Evolutionary conservation across 192 early-diverging fungal genomes (phyloP).

Genomic region (Umbelopsis sp.): DNA sequence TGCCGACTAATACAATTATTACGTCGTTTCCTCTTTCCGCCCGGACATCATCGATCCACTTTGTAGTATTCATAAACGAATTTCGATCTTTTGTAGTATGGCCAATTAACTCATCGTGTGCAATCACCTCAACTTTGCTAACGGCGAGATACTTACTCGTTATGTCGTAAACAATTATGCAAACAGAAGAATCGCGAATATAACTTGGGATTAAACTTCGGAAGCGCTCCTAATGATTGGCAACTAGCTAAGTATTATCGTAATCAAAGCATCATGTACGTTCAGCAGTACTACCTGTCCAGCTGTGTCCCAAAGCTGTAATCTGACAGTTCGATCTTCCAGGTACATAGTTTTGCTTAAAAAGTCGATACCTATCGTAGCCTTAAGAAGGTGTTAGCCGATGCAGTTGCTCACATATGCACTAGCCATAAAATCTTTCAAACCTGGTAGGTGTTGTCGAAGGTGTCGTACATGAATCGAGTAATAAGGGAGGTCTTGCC

Average conservation of each 20-base stretch:
- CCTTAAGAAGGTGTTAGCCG: slow-evolving; percentile 48
- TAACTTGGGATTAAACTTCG: slow-evolving; percentile 96
- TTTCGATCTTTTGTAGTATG: slow-evolving; percentile 72
- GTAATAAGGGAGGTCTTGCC: slow-evolving; percentile 99
- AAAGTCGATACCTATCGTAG: slow-evolving; percentile 99
- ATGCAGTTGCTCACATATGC: not conserved
- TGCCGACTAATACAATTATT: slow-evolving; percentile 95
- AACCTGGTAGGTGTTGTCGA: slow-evolving; percentile 96
- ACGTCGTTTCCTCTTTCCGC: slow-evolving; percentile 97
- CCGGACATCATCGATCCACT: slow-evolving; percentile 98
- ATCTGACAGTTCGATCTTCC: slow-evolving; percentile 94
- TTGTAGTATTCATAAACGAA: slow-evolving; percentile 94
- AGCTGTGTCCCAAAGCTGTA: slow-evolving; percentile 99
- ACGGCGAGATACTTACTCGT: slow-evolving; percentile 65
- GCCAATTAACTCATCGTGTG: not conserved
- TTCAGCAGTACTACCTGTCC: slow-evolving; percentile 66
- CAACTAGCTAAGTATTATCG: not conserved
- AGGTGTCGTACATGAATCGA: slow-evolving; percentile 99
- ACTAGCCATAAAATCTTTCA: not conserved
- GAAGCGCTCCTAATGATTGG: slow-evolving; percentile 82
- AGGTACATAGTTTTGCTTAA: slow-evolving; percentile 99
- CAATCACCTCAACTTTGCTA: not conserved
- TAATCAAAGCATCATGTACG: not conserved
- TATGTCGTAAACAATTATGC: slow-evolving; percentile 97
- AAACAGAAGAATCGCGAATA: slow-evolving; percentile 97